Evolutionary conservation across 2,329 filamentous ascomycete genomes (phyloP), one percentile per base, ranked within the genome.

Genomic region (Pseudofabraea citricarpa): DNA sequence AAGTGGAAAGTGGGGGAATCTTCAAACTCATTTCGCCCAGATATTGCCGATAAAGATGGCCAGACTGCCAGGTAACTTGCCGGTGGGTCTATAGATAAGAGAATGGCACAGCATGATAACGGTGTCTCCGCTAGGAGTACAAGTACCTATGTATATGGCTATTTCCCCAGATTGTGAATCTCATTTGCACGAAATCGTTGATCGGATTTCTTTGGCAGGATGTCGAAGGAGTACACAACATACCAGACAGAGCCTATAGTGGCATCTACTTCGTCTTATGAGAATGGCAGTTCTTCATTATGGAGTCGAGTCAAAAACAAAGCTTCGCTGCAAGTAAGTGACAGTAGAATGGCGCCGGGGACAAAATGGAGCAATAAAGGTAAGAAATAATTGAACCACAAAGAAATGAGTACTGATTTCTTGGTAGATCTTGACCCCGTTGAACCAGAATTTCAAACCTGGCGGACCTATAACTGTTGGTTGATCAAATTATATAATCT

Each of bases 401-500:
- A 4, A 15, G 9, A 4, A 2, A 18, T 13, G 13, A 13, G 2
- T 5, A 15, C 3, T 18, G 15, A 32, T 15, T 32, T 9, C 8
- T 32, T 5, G 15, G 13, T 18, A 32, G 35, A 37, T 22, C 21
- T 37, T 20, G 35, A 37, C 15, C 35, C 35, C 15, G 35, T 37
- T 12, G 35, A 37, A 8, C 35, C 35, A 22, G 35, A 37, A n/a
- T 37, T 37, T 22, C 35, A 22, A 23, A 37, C 35, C 21, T 37
- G 35, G 35, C 21, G 35, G 21, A 37, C 35, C 10, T 24, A 37
- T n/a, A 24, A 37, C 15, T 37, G 35, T 37, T 9, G 5, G 35
- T 22, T n/a, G n/a, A n/a, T n/a, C n/a, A n/a, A n/a, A n/a, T n/a
- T n/a, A n/a, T n/a, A n/a, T n/a, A n/a, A n/a, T n/a, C n/a, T n/a